Conservation (phyloP, 306 rosid species). For the Albizia julibrissin region DNA sequence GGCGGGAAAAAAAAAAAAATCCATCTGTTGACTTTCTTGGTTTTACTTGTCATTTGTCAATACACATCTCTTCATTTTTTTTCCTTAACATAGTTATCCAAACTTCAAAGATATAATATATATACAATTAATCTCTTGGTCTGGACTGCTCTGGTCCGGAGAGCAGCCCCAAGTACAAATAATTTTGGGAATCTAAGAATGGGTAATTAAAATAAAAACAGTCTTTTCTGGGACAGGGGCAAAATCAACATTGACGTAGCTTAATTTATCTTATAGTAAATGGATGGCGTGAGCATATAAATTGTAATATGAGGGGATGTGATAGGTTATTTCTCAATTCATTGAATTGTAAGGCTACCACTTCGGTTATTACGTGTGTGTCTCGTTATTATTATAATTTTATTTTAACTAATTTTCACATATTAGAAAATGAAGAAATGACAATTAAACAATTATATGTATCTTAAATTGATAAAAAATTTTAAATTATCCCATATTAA, state of each 20-base stretch:
- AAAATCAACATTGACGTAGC: neutral
- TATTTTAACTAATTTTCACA: no score
- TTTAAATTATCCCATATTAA: no score
- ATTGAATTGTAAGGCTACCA: slow-evolving; percentile 35
- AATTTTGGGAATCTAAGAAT: neutral
- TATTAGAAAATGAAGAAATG: no score
- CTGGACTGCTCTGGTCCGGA: neutral
- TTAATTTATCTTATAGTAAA: slow-evolving; percentile 6
- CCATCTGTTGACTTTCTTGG: neutral
- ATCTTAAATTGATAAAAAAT: no score
- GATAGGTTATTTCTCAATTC: slow-evolving; percentile 26
- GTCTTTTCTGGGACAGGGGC: neutral
- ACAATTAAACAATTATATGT: no score
- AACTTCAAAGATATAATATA: neutral
- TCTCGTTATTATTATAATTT: no score
- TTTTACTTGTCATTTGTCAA: neutral
- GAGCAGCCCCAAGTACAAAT: neutral
- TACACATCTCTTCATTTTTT: neutral
- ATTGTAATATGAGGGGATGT: neutral
- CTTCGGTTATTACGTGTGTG: slow-evolving; percentile 7
- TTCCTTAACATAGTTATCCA: neutral
- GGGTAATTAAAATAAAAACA: neutral
- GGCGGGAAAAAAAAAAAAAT: no score
- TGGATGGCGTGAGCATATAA: neutral
- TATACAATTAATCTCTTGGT: neutral